Conservation (phyloP, 176 grass and related monocot species). For the Avena sativa region DNA sequence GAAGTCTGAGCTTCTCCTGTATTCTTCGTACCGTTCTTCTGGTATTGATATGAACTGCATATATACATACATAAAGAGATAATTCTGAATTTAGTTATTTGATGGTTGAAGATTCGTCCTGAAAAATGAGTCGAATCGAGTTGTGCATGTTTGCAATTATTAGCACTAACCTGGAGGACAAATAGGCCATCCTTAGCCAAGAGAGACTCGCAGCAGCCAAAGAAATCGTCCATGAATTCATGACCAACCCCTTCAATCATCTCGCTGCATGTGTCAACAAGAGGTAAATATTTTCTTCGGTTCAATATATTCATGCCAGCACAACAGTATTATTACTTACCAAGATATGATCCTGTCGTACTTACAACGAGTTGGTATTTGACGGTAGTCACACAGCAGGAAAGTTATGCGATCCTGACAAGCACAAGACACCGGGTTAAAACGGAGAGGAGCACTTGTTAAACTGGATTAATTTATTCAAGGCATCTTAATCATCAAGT, state of each 20-base stretch:
- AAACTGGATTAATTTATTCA: not conserved
- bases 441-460: not conserved
- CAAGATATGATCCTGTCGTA: conserved; percentile 80
- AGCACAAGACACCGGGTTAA: not conserved
- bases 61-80: not conserved
- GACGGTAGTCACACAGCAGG: conserved; percentile 70
- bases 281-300: not conserved
- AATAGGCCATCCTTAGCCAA: conserved; percentile 65
- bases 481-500: not conserved
- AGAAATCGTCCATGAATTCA: conserved; percentile 77
- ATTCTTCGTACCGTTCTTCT: conserved; percentile 69
- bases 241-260: conserved; percentile 84
- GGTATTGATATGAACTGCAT: conserved; percentile 72
- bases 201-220: conserved; percentile 64
- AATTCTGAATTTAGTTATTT: not conserved
- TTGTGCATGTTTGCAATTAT: not conserved
- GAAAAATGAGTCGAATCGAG: not conserved
- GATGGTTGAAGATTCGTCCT: not conserved
- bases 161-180: conserved; percentile 54
- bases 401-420: conserved; percentile 62
- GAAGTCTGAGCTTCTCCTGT: conserved; percentile 73
- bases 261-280: conserved; percentile 41
- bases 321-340: conserved; percentile 25
- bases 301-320: not conserved
- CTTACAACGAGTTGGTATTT: conserved; percentile 53